Evolutionary conservation across 768 basidiomycete species (phyloP).

Genomic region (Mycena leptocephala): DNA sequence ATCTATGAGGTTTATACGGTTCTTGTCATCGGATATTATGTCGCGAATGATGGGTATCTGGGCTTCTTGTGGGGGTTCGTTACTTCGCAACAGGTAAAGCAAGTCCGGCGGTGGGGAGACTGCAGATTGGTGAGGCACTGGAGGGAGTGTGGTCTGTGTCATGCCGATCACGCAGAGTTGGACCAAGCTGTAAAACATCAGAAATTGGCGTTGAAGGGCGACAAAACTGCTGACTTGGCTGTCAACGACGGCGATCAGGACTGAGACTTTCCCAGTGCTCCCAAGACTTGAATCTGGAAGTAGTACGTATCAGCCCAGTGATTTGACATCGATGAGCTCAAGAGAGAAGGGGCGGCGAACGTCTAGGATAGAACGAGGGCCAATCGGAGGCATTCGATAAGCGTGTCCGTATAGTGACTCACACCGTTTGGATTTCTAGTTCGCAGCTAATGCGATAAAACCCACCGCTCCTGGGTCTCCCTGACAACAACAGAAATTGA

Average conservation of each 20-base stretch:
- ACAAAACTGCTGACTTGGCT: background rate
- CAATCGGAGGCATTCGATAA: too few species aligned
- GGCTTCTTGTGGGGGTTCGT: background rate
- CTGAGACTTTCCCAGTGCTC: background rate
- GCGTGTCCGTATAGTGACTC: too few species aligned
- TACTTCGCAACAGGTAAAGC: background rate
- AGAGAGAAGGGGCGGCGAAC: background rate
- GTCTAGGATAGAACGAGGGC: background rate
- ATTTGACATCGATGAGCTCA: background rate
- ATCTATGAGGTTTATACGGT: background rate
- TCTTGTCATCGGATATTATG: background rate
- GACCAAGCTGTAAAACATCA: background rate
- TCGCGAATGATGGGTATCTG: background rate
- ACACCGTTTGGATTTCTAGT: too few species aligned
- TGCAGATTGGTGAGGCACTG: background rate
- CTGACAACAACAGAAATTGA: too few species aligned
- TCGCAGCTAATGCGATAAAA: constrained; percentile 1
- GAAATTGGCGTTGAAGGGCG: background rate
- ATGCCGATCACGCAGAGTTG: constrained; percentile 1
- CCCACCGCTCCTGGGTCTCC: too few species aligned
- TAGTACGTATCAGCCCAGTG: background rate
- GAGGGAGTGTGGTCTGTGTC: background rate
- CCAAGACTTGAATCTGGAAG: background rate
- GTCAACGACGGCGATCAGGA: background rate
- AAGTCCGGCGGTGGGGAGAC: background rate